Conservation (phyloP, 2,329 filamentous ascomycete species). For the Alternaria gaisen region DNA sequence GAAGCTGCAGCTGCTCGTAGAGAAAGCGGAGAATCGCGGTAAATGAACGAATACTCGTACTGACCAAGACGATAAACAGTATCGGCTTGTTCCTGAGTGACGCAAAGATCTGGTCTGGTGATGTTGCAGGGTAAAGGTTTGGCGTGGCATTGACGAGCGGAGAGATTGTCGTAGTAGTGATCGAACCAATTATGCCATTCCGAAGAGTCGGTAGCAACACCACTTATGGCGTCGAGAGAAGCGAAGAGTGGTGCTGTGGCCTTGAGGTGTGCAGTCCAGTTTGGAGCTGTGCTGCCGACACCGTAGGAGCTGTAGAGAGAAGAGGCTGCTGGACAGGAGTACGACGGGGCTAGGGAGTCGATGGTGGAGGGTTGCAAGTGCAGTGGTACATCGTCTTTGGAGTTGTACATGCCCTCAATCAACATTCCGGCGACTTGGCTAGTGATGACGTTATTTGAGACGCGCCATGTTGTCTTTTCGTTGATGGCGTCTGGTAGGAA, state of each 20-base stretch:
- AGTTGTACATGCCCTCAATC: constrained; percentile 68
- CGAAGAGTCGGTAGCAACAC: constrained; percentile 63
- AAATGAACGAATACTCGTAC: constrained; percentile 83
- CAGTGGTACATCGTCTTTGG: constrained; percentile 31
- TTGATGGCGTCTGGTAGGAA: constrained; percentile 68
- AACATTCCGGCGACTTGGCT: constrained; percentile 81
- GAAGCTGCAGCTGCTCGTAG: constrained; percentile 68
- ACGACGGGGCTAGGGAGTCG: constrained; percentile 79
- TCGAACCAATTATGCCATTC: constrained; percentile 78
- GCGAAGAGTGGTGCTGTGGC: constrained; percentile 64
- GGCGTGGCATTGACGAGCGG: constrained; percentile 77
- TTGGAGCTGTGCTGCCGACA: constrained; percentile 52
- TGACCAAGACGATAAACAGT: constrained; percentile 78
- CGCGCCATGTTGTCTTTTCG: constrained; percentile 68
- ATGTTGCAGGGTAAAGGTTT: constrained; percentile 75
- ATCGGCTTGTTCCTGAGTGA: constrained; percentile 70
- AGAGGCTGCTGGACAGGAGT: constrained; percentile 67
- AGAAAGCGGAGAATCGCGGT: constrained; percentile 71
- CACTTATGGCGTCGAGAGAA: constrained; percentile 72
- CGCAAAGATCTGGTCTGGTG: constrained; percentile 63
- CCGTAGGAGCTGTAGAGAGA: constrained; percentile 57
- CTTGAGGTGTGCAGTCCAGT: constrained; percentile 72
- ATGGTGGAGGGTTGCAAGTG: constrained; percentile 63
- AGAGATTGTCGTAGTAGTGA: constrained; percentile 87
- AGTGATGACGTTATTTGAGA: constrained; percentile 85